Base-by-base conservation (phyloP, 805 yeast genomes). In the Ogataea methanolica region DNA sequence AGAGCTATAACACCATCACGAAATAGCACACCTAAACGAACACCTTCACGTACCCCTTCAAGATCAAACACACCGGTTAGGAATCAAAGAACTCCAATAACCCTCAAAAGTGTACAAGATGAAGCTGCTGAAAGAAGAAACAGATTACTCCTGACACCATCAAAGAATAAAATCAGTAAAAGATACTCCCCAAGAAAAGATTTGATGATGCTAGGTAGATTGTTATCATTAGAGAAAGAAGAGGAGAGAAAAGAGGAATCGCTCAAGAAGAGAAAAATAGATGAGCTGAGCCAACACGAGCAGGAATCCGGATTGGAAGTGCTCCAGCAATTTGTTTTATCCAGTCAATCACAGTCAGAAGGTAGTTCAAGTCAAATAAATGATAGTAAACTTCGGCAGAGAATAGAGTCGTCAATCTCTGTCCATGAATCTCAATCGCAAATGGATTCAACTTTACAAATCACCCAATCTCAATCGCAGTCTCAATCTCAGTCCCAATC, bases 141-240 rank as follows among this genome's bases (percentile, higher is more conserved):
- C 39, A 47, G 62, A 22, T 46, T 60, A 16, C 47, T 65, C 5
- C 46, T 62, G 7, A 63, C 69, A 4, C 63, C 66, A 1, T 56
- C 65, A 2, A 56, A 51, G 41, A 57, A 55, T 40, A 55, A 54
- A 42, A 49, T 45, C 29, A 54, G 37, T 38, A 53, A 48, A 22
- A 44, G 65, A 12, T 68, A 67, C 39, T 62, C 69, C 7, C 71
- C 72, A 2, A 41, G 61, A 12, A 53, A 51, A 16, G 72, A 68
- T 45, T 50, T 68, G 41, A 35, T 57, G 50, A 19, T 56, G 41
- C 50, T 68, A 14, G 69, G 68, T 7, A 54, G 63, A 46, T 47
- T 68, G n/a, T 53, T 67, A 15, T 52, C 60, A 5, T 36, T 47
- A 22, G 64, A 60, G 39, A 60, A 56, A 43, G 56, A 55, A 39